Conservation (phyloP, 2,329 filamentous ascomycete genomes). For the Ophiostoma sp. region DNA sequence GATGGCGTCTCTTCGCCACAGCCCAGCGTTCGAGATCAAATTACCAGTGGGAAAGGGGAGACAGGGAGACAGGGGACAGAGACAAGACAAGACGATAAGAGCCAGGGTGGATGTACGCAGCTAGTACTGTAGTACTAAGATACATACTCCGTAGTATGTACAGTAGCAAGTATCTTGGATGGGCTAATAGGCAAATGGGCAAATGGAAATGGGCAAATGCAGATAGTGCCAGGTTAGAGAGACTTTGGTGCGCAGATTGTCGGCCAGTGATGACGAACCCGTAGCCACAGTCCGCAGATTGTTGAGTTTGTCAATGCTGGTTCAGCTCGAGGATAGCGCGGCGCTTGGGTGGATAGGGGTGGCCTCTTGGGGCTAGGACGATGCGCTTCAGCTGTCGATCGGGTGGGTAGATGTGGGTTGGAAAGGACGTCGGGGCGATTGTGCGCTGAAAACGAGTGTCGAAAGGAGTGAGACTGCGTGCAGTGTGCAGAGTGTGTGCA, state of each 20-base stretch:
- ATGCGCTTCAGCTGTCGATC: conserved; percentile 19
- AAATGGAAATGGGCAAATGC: not conserved
- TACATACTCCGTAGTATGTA: too few relatives aligned
- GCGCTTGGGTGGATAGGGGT: conserved; percentile 7
- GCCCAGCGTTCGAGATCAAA: not conserved
- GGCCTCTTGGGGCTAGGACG: conserved; percentile 8
- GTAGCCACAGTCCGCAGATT: conserved; percentile 5
- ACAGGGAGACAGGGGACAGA: not conserved
- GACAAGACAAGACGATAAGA: not conserved
- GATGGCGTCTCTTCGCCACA: not conserved
- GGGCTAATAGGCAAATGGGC: not conserved
- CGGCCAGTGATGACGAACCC: not conserved
- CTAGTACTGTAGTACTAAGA: not conserved
- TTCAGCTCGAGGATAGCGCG: conserved; percentile 15
- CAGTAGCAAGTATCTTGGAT: not conserved
- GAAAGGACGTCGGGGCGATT: not conserved
- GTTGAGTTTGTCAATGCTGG: not conserved
- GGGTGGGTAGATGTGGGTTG: not conserved
- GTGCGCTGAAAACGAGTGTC: not conserved
- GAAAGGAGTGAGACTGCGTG: not conserved
- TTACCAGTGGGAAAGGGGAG: not conserved
- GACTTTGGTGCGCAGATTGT: not conserved
- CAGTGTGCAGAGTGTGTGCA: too few relatives aligned
- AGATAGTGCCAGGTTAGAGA: too few relatives aligned
- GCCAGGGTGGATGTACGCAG: not conserved